These are phyloP conservation scores for Cornus kousa DNA, from an alignment of 148 eudicot species.

Conservation along the genomic window DNA sequence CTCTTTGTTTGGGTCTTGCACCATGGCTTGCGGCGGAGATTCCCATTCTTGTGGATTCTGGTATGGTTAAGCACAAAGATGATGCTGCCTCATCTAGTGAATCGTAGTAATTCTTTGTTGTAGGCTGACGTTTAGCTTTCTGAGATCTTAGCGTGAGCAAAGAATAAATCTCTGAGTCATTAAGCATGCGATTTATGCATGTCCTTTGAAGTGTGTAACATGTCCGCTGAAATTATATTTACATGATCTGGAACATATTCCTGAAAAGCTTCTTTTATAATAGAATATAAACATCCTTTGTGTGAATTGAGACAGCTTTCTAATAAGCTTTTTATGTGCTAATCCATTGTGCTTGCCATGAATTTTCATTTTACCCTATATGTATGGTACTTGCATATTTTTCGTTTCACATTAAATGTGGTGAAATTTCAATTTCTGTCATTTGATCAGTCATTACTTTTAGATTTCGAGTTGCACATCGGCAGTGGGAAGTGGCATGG, in stretches of 20 bases:
- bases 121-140: background rate
- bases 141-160: background rate
- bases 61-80: constrained; percentile 96
- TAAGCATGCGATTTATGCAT: constrained; percentile 4
- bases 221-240: background rate
- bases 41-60: constrained; percentile 95
- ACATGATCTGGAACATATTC: background rate
- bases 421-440: no score
- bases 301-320: no score
- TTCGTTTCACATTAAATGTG: no score
- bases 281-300: no score
- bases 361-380: no score
- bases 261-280: background rate
- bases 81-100: constrained; percentile 73
- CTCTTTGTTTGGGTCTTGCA: constrained; percentile 95
- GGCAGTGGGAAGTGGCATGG: no score
- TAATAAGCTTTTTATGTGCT: no score
- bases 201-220: background rate
- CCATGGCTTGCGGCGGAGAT: constrained; percentile 99
- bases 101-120: constrained; percentile 23
- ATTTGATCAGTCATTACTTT: no score
- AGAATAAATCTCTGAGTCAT: constrained; percentile 5
- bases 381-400: no score
- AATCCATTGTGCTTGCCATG: no score
- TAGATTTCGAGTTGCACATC: no score